Base-by-base conservation (phyloP, 371 early-diverging fungal species). In the Rhizopus arrhizus region DNA sequence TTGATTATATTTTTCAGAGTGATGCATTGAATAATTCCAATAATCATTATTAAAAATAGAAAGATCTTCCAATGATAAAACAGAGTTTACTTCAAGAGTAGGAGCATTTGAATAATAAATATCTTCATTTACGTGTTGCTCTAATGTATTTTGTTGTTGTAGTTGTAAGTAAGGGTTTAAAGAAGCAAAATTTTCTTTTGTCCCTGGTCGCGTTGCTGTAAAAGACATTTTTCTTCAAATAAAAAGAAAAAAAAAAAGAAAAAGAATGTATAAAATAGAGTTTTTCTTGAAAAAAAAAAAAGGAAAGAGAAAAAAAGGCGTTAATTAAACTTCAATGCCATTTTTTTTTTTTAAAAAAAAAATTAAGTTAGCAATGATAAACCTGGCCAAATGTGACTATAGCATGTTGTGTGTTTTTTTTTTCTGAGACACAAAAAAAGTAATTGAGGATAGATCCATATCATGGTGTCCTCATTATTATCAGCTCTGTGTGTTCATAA, bases 331-430 rank as follows among this genome's bases (percentile, higher is more conserved):
- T 43, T 4, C 43, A 43, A 43, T n/a, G 13, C 29, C 8, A 48
- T 5, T 48, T 48, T 48, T 48, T 48, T 48, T 45, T 45, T 45
- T 48, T 10, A 9, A 48, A 43, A 22, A 22, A 22, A 22, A 43
- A 43, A 43, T 11, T 57, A 57, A 61, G 57, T 53, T 52, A 65
- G 57, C 47, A 53, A 58, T 61, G 61, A 57, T 61, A 56, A 61
- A 58, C 53, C 62, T 53, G 54, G 62, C 57, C 57, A 58, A 66
- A 57, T 66, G 66, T 66, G 66, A 66, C 66, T 66, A 52, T 61
- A 66, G 53, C 58, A 58, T 66, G 59, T 55, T 61, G 43, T 54
- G 53, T 66, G 59, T 55, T 61, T 34, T 8, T 22, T 22, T 55
- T 57, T 56, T 57, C 61, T 58, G 66, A 66, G 66, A 66, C 66